Percentiles rank a stretch among this genome's conserved stretches.
Conservation (phyloP, 2,329 filamentous ascomycete species). For the Elsinoe australis region DNA sequence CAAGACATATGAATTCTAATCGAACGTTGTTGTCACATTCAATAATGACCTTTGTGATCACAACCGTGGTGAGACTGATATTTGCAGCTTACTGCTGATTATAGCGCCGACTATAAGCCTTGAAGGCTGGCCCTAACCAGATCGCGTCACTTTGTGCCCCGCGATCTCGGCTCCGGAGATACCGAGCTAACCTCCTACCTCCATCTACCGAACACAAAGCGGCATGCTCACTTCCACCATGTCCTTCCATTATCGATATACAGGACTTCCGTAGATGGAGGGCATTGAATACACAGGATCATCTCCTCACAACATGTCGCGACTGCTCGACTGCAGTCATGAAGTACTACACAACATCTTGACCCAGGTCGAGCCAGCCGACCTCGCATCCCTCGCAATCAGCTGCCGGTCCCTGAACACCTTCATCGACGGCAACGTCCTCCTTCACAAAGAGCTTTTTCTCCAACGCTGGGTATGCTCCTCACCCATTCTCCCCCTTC, state of each 20-base stretch:
- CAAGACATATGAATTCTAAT: no score
- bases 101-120: no score
- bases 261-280: constrained; percentile 3
- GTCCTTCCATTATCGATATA: neutral
- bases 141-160: neutral
- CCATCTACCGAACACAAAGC: neutral
- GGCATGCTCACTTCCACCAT: no score
- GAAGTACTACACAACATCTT: constrained; percentile 60
- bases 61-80: no score
- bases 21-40: no score
- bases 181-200: constrained; percentile 12
- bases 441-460: constrained; percentile 58
- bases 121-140: no score
- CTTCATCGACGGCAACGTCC: constrained; percentile 50
- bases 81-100: no score
- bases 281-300: neutral
- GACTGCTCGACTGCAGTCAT: constrained; percentile 45
- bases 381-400: constrained; percentile 47
- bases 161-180: constrained; percentile 11
- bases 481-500: neutral
- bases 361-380: constrained; percentile 47
- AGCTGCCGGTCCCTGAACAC: constrained; percentile 48
- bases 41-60: no score
- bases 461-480: constrained; percentile 47
- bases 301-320: constrained; percentile 27